Percentiles rank a stretch among this genome's conserved stretches.
These are phyloP conservation scores for Plasmodium billcollinsi DNA, from an alignment of 169 alveolate genomes.

Conservation along the genomic window DNA sequence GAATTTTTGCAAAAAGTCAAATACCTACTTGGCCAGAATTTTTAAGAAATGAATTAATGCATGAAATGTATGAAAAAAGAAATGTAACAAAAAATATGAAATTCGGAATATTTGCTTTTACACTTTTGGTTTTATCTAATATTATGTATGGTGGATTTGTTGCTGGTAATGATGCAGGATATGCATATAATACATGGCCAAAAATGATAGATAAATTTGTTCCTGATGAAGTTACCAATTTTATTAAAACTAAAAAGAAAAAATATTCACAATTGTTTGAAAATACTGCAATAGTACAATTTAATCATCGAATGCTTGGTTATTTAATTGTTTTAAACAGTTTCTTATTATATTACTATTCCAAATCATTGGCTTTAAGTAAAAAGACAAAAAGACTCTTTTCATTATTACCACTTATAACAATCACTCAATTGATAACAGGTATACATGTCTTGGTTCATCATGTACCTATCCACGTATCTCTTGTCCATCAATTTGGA, in stretches of 20 bases:
- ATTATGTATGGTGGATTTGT: conserved; percentile 84
- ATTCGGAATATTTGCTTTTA: conserved; percentile 31
- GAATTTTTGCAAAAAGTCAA: conserved; percentile 30
- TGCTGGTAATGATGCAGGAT: conserved; percentile 92
- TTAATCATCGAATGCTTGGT: conserved; percentile 90
- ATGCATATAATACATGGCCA: conserved; percentile 92
- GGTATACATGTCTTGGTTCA: conserved; percentile 81
- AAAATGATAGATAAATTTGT: conserved; percentile 85
- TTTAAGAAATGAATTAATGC: conserved; percentile 34
- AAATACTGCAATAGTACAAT: conserved; percentile 89
- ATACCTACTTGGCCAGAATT: conserved; percentile 49
- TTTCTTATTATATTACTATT: conserved; percentile 48
- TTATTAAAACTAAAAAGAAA: conserved; percentile 40
- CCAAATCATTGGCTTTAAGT: conserved; percentile 40
- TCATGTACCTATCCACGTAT: conserved; percentile 85
- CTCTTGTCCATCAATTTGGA: conserved; percentile 84
- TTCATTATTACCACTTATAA: conserved; percentile 80
- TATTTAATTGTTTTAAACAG: conserved; percentile 78
- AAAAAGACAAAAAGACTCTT: conserved; percentile 78
- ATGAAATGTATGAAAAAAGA: conserved; percentile 65
- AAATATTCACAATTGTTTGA: conserved; percentile 81
- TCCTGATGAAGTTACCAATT: conserved; percentile 82
- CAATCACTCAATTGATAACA: conserved; percentile 80
- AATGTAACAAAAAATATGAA: conserved; percentile 43
- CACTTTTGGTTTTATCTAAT: conserved; percentile 48